Evolutionary conservation across 768 basidiomycete species (phyloP).

Genomic region (Lanmaoa pseudosensibilis): DNA sequence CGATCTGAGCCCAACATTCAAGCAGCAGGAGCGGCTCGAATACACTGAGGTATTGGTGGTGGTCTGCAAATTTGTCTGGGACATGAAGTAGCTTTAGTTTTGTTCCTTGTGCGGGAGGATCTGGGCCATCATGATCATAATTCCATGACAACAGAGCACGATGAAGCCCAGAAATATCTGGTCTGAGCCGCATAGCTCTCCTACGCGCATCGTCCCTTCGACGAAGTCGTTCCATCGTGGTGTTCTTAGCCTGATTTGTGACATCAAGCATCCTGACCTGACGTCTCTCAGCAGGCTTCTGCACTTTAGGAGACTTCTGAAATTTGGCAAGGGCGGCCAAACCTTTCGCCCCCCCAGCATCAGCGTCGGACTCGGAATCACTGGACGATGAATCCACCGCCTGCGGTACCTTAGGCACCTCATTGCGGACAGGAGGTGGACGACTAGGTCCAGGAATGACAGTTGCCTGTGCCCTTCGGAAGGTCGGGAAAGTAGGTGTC

Average conservation of each 20-base stretch:
- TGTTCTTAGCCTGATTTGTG: conserved; percentile 42
- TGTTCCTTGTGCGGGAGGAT: conserved; percentile 53
- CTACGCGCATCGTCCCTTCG: conserved; percentile 61
- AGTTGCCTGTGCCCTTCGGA: conserved; percentile 37
- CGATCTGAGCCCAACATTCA: conserved; percentile 90
- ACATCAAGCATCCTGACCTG: conserved; percentile 64
- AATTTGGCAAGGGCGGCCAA: conserved; percentile 57
- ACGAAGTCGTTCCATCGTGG: conserved; percentile 49
- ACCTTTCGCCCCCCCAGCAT: conserved; percentile 40
- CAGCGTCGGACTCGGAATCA: conserved; percentile 49
- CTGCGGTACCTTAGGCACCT: conserved; percentile 6
- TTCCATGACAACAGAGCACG: conserved; percentile 82
- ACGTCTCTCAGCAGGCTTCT: conserved; percentile 57
- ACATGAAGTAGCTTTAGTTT: conserved; percentile 43
- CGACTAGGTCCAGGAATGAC: conserved; percentile 36
- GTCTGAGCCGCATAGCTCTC: conserved; percentile 70
- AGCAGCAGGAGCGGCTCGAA: conserved; percentile 85
- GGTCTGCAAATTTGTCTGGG: conserved; percentile 64
- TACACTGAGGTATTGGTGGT: conserved; percentile 65
- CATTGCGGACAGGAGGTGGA: conserved; percentile 19
- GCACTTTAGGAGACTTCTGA: conserved; percentile 60
- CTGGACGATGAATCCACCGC: conserved; percentile 39
- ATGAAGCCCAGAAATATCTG: conserved; percentile 79
- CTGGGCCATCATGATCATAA: conserved; percentile 63
- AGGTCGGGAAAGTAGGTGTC: conserved; percentile 43